Base-by-base conservation (phyloP, 73 alveolate genomes). In the Paramecium octaurelia region DNA sequence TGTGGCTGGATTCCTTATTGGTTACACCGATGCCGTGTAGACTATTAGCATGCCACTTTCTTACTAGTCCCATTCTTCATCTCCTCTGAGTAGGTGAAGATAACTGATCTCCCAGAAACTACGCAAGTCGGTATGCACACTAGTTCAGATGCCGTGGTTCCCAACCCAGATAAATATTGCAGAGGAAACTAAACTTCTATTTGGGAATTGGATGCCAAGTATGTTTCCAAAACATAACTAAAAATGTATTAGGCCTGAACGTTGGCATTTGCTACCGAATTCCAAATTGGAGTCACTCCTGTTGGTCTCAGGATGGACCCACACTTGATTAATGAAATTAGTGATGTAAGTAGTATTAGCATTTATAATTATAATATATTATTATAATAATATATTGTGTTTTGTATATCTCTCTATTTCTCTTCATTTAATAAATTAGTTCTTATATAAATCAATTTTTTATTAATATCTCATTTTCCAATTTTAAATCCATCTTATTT, bases 241-340 rank as follows among this genome's bases (percentile, higher is more conserved):
- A 89, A 89, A 21, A 58, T 69, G 84, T 89, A 89, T 31, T 89
- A 58, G n/a, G 94, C 94, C 44, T 64, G 11, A 24, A 89, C 94
- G 29, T 83, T 64, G 16, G 94, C 94, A 18, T 89, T 89, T 3
- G 94, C 94, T 20, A 89, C 80, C 0, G 94, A 64, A 70, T 89
- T 89, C 84, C 88, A 89, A 16, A 89, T 89, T 16, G 94, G 92
- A 1, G 94, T 46, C 8, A 83, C 73, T 21, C 80, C 73, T 40
- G 58, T 24, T 44, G 94, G 86, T 18, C 68, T 54, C 4, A 85
- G 58, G 8, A 89, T 89, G 3, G 94, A 58, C 29, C 94, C 94
- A 44, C 71, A 36, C 4, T 20, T 21, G 24, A 48, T 14, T 6
- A 3, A 6, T 54, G 24, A 40, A 44, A 89, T 6, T 29, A 36